Conservation (phyloP, 306 rosid genomes). For the Quercus dentata region DNA sequence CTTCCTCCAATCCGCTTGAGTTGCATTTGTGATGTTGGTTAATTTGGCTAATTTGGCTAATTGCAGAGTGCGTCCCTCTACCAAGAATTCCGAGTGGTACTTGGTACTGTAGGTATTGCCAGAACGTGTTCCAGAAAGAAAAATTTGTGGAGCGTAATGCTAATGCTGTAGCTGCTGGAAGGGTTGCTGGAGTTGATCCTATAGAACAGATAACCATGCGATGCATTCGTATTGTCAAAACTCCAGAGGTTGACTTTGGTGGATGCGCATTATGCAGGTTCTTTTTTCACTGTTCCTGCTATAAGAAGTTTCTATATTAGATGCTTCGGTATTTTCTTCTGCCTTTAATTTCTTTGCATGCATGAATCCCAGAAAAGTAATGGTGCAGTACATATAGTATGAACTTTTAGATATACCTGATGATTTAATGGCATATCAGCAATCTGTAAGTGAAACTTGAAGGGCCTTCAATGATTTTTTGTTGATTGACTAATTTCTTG, state of each 20-base stretch:
- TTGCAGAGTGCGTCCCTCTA: constrained; percentile 78
- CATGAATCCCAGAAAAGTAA: not conserved
- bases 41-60: constrained; percentile 13
- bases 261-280: constrained; percentile 85
- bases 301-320: not conserved
- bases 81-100: constrained; percentile 53
- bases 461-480: not conserved
- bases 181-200: constrained; percentile 66
- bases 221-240: constrained; percentile 77
- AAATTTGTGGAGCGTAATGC: constrained; percentile 53
- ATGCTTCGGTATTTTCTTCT: not conserved
- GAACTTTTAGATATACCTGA: not conserved
- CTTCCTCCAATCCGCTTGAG: not conserved
- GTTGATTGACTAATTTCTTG: not conserved
- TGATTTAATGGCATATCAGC: not conserved
- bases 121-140: constrained; percentile 51
- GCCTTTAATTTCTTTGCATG: not conserved
- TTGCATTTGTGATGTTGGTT: not conserved
- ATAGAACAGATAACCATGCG: constrained; percentile 63
- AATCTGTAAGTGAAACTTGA: not conserved
- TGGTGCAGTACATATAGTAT: not conserved
- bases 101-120: constrained; percentile 94
- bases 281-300: not conserved
- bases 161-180: constrained; percentile 82
- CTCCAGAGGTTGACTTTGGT: constrained; percentile 52